Evolutionary conservation across 2,329 filamentous ascomycete species (phyloP), one percentile per base, ranked within the genome.

Genomic region (Colletotrichum sp.): DNA sequence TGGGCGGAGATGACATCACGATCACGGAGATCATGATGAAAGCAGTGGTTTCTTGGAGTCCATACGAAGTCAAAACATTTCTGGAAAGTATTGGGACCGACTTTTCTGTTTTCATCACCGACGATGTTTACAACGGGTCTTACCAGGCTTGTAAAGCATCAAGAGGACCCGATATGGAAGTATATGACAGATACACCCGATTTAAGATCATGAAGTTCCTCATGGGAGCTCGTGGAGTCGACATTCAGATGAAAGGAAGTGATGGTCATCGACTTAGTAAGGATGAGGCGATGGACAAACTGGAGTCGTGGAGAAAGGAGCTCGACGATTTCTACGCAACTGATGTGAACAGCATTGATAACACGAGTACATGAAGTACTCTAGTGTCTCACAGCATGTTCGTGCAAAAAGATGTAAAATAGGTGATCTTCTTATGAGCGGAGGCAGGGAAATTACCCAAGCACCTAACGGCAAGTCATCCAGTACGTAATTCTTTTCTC

Each of bases 111-210:
- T 9, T 39, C 5, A 15, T 39, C 7, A 39, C 36, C 16, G 16
- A 44, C 8, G 16, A 18, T 18, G 2, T 44, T 18, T 44, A 44
- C 36, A 18, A 18, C 8, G 16, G 15, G 16, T 5, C 36, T 18
- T 2, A 9, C 5, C 16, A 10, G 16, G 36, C 36, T 44, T 44
- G 36, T 5, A 2, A 44, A 44, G 36, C 36, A 39, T 18, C 2
- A 9, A 44, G 36, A 18, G 4, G 7, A 4, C 8, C 36, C 18
- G 36, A 2, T 15, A 9, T 18, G 16, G 0, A 5, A 5, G 15
- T 0, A 4, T 39, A 8, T 8, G 0, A 1, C 1, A 18, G 16
- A 8, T 39, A 44, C 16, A 2, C 1, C 36, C 8, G 36, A 18
- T 44, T 18, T 44, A 8, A 44, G 8, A 5, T 2, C 8, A 44